Evolutionary conservation across 305 asterid genomes (phyloP).

Genomic region (Ilex paraguariensis): DNA sequence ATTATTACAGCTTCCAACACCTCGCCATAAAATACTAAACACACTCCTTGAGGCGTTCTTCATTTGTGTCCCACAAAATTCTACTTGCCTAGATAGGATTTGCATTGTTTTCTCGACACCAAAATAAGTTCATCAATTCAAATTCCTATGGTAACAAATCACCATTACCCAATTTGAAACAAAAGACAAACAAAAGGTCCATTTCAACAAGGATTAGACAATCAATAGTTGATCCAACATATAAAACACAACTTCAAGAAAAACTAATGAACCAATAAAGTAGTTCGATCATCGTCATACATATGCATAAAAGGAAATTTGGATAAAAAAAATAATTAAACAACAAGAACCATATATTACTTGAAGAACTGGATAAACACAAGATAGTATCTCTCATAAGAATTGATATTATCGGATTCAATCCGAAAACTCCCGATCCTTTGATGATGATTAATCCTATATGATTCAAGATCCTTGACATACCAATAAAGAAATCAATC

Average conservation of each 20-base stretch:
- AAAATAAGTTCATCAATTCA: no score
- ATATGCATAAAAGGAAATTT: no score
- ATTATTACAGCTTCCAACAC: conserved; percentile 31
- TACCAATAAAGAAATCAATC: conserved; percentile 4
- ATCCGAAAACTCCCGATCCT: conserved; percentile 15
- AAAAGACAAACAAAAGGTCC: no score
- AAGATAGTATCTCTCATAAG: not conserved
- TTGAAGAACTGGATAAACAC: conserved; percentile 1
- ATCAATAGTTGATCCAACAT: no score
- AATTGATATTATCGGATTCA: conserved; percentile 13
- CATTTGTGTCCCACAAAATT: conserved; percentile 31
- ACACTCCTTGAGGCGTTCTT: conserved; percentile 27
- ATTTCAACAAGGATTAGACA: no score
- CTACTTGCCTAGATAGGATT: conserved; percentile 30
- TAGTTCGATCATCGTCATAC: no score
- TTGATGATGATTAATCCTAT: conserved; percentile 7
- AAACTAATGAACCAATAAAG: no score
- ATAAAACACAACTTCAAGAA: no score
- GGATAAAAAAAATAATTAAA: no score
- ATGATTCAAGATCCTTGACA: not conserved
- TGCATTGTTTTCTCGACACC: conserved; percentile 19
- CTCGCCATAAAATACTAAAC: conserved; percentile 27
- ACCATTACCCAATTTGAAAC: no score
- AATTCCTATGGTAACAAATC: no score
- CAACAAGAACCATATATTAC: conserved; percentile 1